Conservation (phyloP, 192 early-diverging fungal species). For the Rhizoclosmatium globosum region DNA sequence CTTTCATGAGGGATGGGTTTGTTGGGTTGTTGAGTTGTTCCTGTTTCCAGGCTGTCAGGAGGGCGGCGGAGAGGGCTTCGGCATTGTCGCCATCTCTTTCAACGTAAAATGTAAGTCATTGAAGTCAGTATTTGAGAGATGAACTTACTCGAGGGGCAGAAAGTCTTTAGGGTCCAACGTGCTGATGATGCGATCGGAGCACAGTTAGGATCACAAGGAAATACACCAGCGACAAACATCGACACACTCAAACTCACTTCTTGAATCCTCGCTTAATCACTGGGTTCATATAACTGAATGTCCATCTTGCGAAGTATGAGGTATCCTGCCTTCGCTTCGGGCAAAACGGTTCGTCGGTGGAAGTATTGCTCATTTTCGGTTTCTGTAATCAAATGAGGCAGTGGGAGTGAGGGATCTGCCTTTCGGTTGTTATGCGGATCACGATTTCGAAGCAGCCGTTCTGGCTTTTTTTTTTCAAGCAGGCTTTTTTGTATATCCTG, state of each 20-base stretch:
- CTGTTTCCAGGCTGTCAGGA: conserved; percentile 44
- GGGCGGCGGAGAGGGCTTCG: conserved; percentile 32
- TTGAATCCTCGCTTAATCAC: conserved; percentile 45
- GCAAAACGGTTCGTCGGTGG: not conserved
- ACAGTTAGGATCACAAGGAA: too few relatives aligned
- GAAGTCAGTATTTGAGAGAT: not conserved
- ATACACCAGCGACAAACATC: too few relatives aligned
- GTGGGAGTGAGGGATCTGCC: too few relatives aligned
- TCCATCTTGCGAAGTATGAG: conserved; percentile 37
- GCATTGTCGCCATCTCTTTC: conserved; percentile 38
- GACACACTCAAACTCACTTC: not conserved
- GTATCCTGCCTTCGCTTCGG: conserved; percentile 27
- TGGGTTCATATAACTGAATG: conserved; percentile 48
- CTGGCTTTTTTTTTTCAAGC: too few relatives aligned
- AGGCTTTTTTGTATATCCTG: too few relatives aligned
- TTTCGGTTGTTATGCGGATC: too few relatives aligned
- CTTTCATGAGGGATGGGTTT: conserved; percentile 41
- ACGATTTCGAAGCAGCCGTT: too few relatives aligned
- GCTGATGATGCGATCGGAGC: conserved; percentile 4
- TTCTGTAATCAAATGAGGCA: not conserved
- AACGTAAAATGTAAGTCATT: not conserved
- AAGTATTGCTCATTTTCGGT: not conserved
- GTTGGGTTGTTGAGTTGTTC: conserved; percentile 19
- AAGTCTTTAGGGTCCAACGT: conserved; percentile 41
- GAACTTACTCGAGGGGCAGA: conserved; percentile 41